A percentile compares a stretch with the other conserved stretches of the same genome.
phyloP scores from a whole-genome alignment of 371 early-diverging fungal genomes.

The Capniomyces stellatus region DNA sequence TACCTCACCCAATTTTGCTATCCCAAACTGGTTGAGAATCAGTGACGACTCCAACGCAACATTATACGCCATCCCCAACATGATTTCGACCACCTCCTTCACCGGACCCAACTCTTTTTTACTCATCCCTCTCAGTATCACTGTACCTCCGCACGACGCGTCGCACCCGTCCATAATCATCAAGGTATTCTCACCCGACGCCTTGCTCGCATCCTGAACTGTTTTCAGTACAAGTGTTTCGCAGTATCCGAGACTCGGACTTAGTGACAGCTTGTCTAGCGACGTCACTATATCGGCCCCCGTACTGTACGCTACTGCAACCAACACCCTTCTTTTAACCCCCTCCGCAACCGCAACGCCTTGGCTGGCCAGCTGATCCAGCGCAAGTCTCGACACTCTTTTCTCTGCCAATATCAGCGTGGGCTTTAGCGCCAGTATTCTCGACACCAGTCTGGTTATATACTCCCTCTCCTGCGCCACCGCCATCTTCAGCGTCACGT shows the following conservation, averaged over 20 bases:
- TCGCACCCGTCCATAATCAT: slow-evolving; percentile 70
- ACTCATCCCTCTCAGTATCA: slow-evolving; percentile 67
- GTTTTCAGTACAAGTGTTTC: slow-evolving; percentile 54
- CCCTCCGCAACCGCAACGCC: slow-evolving; percentile 59
- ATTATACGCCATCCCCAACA: slow-evolving; percentile 64
- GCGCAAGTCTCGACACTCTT: slow-evolving; percentile 54
- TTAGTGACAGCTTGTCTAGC: slow-evolving; percentile 48
- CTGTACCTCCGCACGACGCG: slow-evolving; percentile 55
- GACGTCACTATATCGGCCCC: slow-evolving; percentile 62
- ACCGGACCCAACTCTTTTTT: slow-evolving; percentile 36
- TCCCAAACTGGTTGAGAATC: slow-evolving; percentile 46
- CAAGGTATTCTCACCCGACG: slow-evolving; percentile 61
- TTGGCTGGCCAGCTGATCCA: slow-evolving; percentile 56
- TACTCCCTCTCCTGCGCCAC: slow-evolving; percentile 71
- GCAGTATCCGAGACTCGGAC: slow-evolving; percentile 55
- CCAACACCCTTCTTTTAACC: slow-evolving; percentile 61
- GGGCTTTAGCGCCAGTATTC: slow-evolving; percentile 56
- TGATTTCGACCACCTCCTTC: slow-evolving; percentile 56
- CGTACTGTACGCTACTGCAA: slow-evolving; percentile 63
- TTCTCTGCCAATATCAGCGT: slow-evolving; percentile 58
- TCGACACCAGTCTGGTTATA: slow-evolving; percentile 46
- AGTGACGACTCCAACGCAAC: slow-evolving; percentile 65
- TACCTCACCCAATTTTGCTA: slow-evolving; percentile 11
- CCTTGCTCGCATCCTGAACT: slow-evolving; percentile 50
- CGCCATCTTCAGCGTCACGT: slow-evolving; percentile 62